A percentile compares a stretch with the other conserved stretches of the same genome.
Conservation (phyloP, 352 stramenopile species). For the Globisporangium spiculum region DNA sequence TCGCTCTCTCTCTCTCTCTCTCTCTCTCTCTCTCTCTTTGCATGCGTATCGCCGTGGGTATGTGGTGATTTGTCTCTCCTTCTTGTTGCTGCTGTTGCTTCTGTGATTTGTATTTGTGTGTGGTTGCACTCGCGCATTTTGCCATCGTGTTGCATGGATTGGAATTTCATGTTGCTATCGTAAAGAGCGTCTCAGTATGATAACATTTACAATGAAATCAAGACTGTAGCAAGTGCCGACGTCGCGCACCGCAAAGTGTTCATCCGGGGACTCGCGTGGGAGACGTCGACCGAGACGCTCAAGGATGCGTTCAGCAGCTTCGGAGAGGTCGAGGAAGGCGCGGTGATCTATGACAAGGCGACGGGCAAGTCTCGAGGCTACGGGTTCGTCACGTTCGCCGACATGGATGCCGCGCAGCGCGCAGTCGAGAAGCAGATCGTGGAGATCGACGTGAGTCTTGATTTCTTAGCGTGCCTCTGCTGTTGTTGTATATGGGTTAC, state of each 20-base stretch:
- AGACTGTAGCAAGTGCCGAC: conserved; percentile 46
- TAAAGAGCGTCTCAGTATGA: conserved; percentile 60
- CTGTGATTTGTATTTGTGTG: not conserved
- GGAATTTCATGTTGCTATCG: not conserved
- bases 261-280: conserved; percentile 58
- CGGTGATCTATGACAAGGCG: conserved; percentile 61
- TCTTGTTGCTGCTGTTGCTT: conserved; percentile 2
- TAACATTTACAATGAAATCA: conserved; percentile 57
- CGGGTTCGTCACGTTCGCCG: conserved; percentile 65
- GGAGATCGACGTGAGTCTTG: conserved; percentile 52
- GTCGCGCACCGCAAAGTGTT: conserved; percentile 71
- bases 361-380: conserved; percentile 61
- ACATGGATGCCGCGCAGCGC: conserved; percentile 55
- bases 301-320: conserved; percentile 49
- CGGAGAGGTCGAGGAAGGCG: conserved; percentile 54
- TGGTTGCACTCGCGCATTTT: not conserved
- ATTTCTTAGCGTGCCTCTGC: not conserved
- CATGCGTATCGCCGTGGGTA: conserved; percentile 7
- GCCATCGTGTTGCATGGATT: conserved; percentile 8
- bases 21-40: not conserved
- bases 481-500: not conserved
- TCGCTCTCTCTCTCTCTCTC: conserved; percentile 9
- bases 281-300: conserved; percentile 50
- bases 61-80: not conserved
- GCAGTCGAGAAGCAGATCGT: conserved; percentile 46